Base-by-base conservation (phyloP, 2,329 filamentous ascomycete genomes). In the Gremmenia infestans region DNA sequence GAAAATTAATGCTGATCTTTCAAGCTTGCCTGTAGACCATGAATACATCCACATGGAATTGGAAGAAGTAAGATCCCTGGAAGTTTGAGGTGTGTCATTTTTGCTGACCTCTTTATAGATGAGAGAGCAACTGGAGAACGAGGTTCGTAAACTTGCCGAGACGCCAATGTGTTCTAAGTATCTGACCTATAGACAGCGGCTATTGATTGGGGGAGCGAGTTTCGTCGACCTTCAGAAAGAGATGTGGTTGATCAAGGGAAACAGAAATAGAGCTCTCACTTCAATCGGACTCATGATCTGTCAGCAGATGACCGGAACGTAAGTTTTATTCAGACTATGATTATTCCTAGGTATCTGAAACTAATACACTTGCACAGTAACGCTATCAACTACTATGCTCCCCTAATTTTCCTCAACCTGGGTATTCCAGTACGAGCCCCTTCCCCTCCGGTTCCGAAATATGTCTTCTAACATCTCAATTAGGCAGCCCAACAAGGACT, bases 351-450 rank as follows among this genome's bases (percentile, higher is more conserved):
- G 5, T 12, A 19, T 28, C 23, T 6, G 23, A 2, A 19, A 47
- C 50, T 59, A 14, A 62, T 56, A 28, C 11, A 3, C 4, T 9
- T 36, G 9, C 39, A 70, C 46, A 80, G 79, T 58, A 77, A 81
- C 17, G 75, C 76, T 1, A 72, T 82, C 37, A 78, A 83, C 60
- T 80, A 76, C 52, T 70, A 70, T 43, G 82, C 84, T 0, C 87
- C 87, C 0, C 78, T 81, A 54, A 89, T 90, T 63, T 90, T 90
- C 73, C 72, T 74, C 46, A 78, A 82, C 62, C 75, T 89, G 2
- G 87, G 87, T 17, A 76, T 90, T 63, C 70, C 68, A 23, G 74
- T 74, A 53, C 59, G 59, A 12, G 32, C 53, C 46, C 52, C 6
- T 14, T 56, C 54, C 35, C 52, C 50, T 11, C 32, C 58, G 42